Evolutionary conservation across 108 stramenopile species (phyloP).

Genomic region (Fragilaria crotonensis): DNA sequence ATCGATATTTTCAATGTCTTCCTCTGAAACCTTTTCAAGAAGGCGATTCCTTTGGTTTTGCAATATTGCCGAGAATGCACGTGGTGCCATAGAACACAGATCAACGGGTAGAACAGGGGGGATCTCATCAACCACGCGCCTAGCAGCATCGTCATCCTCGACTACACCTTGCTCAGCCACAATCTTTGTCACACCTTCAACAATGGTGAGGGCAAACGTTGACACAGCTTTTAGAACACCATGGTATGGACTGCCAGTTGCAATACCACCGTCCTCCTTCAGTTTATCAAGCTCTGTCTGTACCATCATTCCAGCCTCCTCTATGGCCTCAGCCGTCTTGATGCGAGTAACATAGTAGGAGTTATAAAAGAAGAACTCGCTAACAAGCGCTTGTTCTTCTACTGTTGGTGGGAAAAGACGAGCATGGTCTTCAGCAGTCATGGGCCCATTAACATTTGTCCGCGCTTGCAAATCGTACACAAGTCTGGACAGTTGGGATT

Average conservation of each 20-base stretch:
- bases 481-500: neutral
- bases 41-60: neutral
- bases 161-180: neutral
- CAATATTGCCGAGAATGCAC: neutral
- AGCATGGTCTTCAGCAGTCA: too few relatives aligned
- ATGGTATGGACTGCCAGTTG: neutral
- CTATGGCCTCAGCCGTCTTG: neutral
- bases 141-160: too few relatives aligned
- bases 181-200: constrained; percentile 1
- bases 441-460: neutral
- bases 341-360: neutral
- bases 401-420: too few relatives aligned
- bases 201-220: neutral
- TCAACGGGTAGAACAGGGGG: neutral
- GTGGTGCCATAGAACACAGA: neutral
- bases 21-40: neutral
- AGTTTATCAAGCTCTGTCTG: neutral
- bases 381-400: neutral
- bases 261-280: neutral
- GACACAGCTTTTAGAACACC: neutral
- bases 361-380: neutral
- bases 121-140: neutral
- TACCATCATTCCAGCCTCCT: neutral
- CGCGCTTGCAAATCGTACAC: neutral
- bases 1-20: neutral